Evolutionary conservation across 495 filamentous ascomycete genomes (phyloP), one percentile per base, ranked within the genome.

Genomic region (Penicillium nucicola): DNA sequence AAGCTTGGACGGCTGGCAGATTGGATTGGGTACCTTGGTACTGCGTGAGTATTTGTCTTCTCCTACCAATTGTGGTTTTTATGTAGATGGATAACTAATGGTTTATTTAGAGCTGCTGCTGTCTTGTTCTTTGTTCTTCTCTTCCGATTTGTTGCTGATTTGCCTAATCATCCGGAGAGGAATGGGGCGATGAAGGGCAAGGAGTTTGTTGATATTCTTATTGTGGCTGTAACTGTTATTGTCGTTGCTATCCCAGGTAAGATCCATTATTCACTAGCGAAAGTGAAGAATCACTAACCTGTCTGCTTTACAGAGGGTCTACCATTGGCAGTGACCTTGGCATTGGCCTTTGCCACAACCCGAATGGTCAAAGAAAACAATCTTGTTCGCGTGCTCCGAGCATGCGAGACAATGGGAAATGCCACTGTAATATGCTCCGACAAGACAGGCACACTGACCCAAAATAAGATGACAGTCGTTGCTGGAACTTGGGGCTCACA

Each of bases 371-470:
- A 84, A 52, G 84, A 86, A 61, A 82, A 85, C 58, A 87, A 87
- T 44, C 70, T 87, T 12, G 84, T 87, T 19, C 81, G 84, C 20
- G 67, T 84, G 22, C 72, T 87, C 15, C 75, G 79, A 14, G 83
- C 84, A 19, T 87, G 84, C 61, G 84, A 87, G 52, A 86, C 84
- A 19, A 87, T 87, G 84, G 84, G 84, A 23, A 86, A 86, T 56
- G 84, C 83, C 3, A 87, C 84, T 0, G 82, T 82, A 0, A 77
- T 87, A 20, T 87, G 84, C 60, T 85, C 83, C 0, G 84, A 87
- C 60, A 87, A 87, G 56, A 87, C 84, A 8, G 84, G 84, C 20
- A 87, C 84, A 15, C 58, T 87, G n/a, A 87, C 84, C 3, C 80
- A 85, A 59, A 87, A 87, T 57, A 82, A 80, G 55, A 87, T 87